Base-by-base conservation (phyloP, 768 basidiomycete species). In the Panaeolus cyanescens region DNA sequence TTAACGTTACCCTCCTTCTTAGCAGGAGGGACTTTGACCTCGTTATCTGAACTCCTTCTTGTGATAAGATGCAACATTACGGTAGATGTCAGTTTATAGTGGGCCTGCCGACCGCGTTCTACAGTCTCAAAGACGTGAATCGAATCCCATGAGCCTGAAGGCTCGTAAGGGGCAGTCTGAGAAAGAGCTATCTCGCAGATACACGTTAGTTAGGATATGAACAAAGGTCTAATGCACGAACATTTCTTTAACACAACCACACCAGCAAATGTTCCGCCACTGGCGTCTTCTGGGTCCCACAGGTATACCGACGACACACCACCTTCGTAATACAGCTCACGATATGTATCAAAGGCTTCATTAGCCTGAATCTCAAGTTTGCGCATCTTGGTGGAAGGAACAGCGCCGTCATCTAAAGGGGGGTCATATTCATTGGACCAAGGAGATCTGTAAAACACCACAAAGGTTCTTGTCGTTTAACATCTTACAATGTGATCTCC, bases 281-380 rank as follows among this genome's bases (percentile, higher is more conserved):
- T 70, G 17, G 67, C 64, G 68, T 99, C 96, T 60, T 98, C 96
- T 28, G 95, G 82, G 71, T 99, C 96, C 97, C 97, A 99, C 19
- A 99, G 86, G 75, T 96, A 99, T 15, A 97, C 96, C 22, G 92
- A 95, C 28, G 95, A 97, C 2, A 94, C 89, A 3, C 97, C 97
- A n/a, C 96, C 96, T 75, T 99, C 97, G 74, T 88, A 99, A 80
- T 99, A 99, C 96, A 98, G 86, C 76, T 98, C 96, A 25, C 96
- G 88, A 75, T 99, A 99, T 2, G 94, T 95, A 71, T 97, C 95
- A 69, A 99, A 99, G 9, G 95, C 96, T 63, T 96, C 93, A 69
- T 99, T 99, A 33, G 96, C 93, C 9, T 91, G 80, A 59, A 95
- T 88, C 74, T 99, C 97, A 25, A 99, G 80, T 70, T 95, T 92